Conservation (phyloP, 1,284 basidiomycete genomes). For the Cutaneotrichosporon daszewskae region DNA sequence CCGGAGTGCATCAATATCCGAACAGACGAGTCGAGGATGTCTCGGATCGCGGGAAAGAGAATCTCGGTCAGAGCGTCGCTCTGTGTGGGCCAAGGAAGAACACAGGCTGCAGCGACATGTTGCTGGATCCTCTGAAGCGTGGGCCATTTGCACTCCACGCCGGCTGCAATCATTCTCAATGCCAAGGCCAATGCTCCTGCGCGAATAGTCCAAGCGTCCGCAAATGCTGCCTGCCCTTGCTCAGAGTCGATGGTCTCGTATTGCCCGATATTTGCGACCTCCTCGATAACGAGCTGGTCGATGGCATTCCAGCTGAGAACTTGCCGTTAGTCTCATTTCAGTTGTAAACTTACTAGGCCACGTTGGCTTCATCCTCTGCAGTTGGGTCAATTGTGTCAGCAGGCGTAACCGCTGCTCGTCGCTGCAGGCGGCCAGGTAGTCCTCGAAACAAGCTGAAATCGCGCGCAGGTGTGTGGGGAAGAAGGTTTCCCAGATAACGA, state of each 20-base stretch:
- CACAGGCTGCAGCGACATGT: constrained; percentile 31
- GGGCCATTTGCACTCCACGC: constrained; percentile 26
- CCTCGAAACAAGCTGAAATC: constrained; percentile 34
- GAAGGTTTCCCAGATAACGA: constrained; percentile 23
- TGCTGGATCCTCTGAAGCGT: constrained; percentile 35
- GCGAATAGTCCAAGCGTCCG: constrained; percentile 30
- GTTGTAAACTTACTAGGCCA: constrained; percentile 36
- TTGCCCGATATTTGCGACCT: constrained; percentile 22
- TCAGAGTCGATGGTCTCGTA: constrained; percentile 9
- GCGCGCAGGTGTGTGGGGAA: constrained; percentile 28
- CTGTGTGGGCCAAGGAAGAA: constrained; percentile 22
- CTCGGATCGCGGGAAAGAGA: constrained; percentile 30
- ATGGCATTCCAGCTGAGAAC: constrained; percentile 35
- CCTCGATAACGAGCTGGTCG: constrained; percentile 31
- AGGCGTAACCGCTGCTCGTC: constrained; percentile 31
- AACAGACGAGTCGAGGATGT: constrained; percentile 28
- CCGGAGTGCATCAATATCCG: constrained; percentile 16
- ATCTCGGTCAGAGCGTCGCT: constrained; percentile 21
- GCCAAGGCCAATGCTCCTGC: constrained; percentile 26
- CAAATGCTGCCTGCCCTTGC: constrained; percentile 21
- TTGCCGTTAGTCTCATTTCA: constrained; percentile 1
- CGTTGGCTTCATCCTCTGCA: constrained; percentile 18
- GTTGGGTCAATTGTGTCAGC: constrained; percentile 19
- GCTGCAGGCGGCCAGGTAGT: constrained; percentile 29
- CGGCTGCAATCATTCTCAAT: constrained; percentile 34